phyloP scores from a whole-genome alignment of 148 eudicot genomes.

The Arctostaphylos glauca region DNA sequence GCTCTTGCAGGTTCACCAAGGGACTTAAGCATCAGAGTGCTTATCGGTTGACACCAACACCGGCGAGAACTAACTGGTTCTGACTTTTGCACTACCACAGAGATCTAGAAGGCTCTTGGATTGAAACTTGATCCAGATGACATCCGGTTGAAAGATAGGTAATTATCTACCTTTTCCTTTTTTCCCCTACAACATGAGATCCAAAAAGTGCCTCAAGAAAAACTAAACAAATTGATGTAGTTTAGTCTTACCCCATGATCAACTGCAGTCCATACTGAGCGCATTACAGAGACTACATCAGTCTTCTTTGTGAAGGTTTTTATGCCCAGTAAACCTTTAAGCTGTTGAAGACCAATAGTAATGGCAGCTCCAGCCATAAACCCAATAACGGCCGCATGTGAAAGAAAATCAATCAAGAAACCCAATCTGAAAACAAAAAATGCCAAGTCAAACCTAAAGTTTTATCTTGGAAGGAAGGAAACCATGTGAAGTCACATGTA shows the following conservation, averaged over 20 bases:
- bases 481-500: not conserved
- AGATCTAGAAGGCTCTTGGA: too few species aligned
- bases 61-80: too few species aligned
- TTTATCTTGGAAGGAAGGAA: not conserved
- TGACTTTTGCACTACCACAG: too few species aligned
- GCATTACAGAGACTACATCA: slow-evolving; percentile 71
- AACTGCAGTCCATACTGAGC: slow-evolving; percentile 45
- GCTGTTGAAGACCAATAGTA: slow-evolving; percentile 87
- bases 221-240: not conserved
- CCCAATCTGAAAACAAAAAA: slow-evolving; percentile 53
- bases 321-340: slow-evolving; percentile 80
- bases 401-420: slow-evolving; percentile 77
- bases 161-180: not conserved
- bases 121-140: too few species aligned
- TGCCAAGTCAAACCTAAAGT: not conserved
- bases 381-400: slow-evolving; percentile 93
- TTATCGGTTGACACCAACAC: too few species aligned
- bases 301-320: slow-evolving; percentile 63
- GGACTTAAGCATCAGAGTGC: too few species aligned
- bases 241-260: slow-evolving; percentile 57
- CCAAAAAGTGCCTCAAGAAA: not conserved
- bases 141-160: not conserved
- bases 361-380: slow-evolving; percentile 95
- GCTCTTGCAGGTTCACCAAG: too few species aligned
- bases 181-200: too few species aligned